A percentile compares a stretch with the other conserved stretches of the same genome.
Conservation (phyloP, 2,329 filamentous ascomycete species). For the Alternaria postmessia region DNA sequence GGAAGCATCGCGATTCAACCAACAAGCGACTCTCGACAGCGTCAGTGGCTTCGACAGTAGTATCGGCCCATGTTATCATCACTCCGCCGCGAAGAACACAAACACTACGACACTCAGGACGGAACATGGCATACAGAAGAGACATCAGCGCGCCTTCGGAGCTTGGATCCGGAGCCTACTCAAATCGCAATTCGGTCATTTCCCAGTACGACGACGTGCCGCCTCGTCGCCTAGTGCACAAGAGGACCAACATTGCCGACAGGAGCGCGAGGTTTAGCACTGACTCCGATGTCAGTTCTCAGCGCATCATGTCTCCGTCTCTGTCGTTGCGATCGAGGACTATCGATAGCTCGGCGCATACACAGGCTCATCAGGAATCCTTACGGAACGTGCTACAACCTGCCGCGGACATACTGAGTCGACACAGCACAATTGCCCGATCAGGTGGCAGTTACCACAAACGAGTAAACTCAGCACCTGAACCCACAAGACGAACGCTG, state of each 20-base stretch:
- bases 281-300: slow-evolving; percentile 36
- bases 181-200: slow-evolving; percentile 55
- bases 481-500: slow-evolving; percentile 25
- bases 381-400: slow-evolving; percentile 44
- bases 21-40: slow-evolving; percentile 58
- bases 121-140: slow-evolving; percentile 60
- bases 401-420: slow-evolving; percentile 45
- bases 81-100: slow-evolving; percentile 55
- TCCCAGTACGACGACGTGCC: slow-evolving; percentile 51
- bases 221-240: slow-evolving; percentile 61
- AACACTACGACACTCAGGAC: slow-evolving; percentile 63
- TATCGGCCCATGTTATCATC: slow-evolving; percentile 63
- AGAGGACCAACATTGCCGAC: slow-evolving; percentile 59
- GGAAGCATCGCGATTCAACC: slow-evolving; percentile 39
- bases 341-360: slow-evolving; percentile 43
- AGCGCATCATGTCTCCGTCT: slow-evolving; percentile 37
- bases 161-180: slow-evolving; percentile 54
- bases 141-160: slow-evolving; percentile 44
- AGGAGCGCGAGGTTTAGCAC: slow-evolving; percentile 45
- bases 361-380: slow-evolving; percentile 43
- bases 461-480: slow-evolving; percentile 47
- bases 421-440: slow-evolving; percentile 35
- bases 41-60: slow-evolving; percentile 63
- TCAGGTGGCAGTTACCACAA: slow-evolving; percentile 32
- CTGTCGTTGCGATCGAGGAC: slow-evolving; percentile 39